Conservation (phyloP, 75 land plant species). For the Cryptomeria japonica region DNA sequence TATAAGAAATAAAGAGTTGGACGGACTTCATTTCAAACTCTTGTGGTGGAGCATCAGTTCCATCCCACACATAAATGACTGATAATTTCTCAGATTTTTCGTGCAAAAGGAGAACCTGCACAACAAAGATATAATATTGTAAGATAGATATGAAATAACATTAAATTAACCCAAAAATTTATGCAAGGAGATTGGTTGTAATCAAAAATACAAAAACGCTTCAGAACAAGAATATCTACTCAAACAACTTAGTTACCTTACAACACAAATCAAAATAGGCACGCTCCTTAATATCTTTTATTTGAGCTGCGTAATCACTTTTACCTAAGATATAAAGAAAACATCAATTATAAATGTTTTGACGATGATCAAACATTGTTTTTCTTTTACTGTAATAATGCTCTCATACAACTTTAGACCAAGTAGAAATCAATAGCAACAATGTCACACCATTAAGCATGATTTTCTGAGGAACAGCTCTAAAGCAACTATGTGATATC, state of each 20-base stretch:
- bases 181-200: neutral
- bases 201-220: neutral
- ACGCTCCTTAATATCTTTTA: slow-evolving; percentile 40
- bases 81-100: slow-evolving; percentile 17
- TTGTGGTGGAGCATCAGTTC: slow-evolving; percentile 59
- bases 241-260: slow-evolving; percentile 41
- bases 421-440: neutral
- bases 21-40: slow-evolving; percentile 23
- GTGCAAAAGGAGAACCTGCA: slow-evolving; percentile 48
- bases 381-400: neutral
- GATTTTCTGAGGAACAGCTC: neutral
- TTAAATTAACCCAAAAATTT: neutral
- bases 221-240: neutral
- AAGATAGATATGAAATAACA: neutral
- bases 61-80: slow-evolving; percentile 82
- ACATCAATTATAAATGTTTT: neutral
- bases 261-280: slow-evolving; percentile 47
- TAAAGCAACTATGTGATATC: neutral
- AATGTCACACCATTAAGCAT: neutral
- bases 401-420: neutral
- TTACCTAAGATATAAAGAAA: slow-evolving; percentile 13
- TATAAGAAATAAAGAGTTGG: neutral
- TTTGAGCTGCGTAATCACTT: slow-evolving; percentile 18
- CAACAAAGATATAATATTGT: neutral
- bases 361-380: neutral